Conservation (phyloP, 73 alveolate species). For the Paramecium octaurelia region DNA sequence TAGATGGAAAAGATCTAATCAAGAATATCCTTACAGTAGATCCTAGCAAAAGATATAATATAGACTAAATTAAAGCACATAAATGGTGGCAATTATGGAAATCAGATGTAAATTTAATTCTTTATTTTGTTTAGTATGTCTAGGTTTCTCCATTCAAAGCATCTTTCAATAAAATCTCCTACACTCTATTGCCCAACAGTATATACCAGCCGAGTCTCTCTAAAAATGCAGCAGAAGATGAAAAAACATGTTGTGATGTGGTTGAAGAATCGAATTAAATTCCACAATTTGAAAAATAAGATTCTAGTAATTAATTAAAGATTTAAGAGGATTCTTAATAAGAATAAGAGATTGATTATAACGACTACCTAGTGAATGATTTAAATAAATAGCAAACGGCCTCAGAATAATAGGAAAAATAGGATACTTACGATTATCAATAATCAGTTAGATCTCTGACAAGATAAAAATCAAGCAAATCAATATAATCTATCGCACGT, state of each 20-base stretch:
- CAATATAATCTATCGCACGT: neutral
- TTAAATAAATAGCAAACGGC: neutral
- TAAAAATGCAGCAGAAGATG: neutral
- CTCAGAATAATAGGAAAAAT: neutral
- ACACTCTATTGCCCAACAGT: neutral
- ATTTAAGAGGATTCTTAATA: neutral
- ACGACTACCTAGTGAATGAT: neutral
- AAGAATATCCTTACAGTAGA: slow-evolving; percentile 79
- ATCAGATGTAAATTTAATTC: neutral
- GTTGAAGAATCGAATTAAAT: neutral
- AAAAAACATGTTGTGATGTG: neutral
- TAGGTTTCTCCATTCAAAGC: neutral
- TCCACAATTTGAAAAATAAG: neutral
- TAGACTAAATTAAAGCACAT: slow-evolving; percentile 77
- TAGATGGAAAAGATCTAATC: slow-evolving; percentile 75
- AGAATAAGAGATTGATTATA: neutral
- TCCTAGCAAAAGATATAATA: slow-evolving; percentile 83
- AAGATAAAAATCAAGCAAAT: slow-evolving; percentile 2
- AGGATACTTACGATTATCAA: neutral
- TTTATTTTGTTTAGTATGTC: neutral
- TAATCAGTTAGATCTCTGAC: slow-evolving; percentile 41
- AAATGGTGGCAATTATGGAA: slow-evolving; percentile 72
- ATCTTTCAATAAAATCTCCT: neutral
- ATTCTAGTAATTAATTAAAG: neutral
- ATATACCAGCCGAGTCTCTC: neutral